These are phyloP conservation scores for Lactarius trivialis DNA, from an alignment of 768 basidiomycete genomes.

Conservation along the genomic window DNA sequence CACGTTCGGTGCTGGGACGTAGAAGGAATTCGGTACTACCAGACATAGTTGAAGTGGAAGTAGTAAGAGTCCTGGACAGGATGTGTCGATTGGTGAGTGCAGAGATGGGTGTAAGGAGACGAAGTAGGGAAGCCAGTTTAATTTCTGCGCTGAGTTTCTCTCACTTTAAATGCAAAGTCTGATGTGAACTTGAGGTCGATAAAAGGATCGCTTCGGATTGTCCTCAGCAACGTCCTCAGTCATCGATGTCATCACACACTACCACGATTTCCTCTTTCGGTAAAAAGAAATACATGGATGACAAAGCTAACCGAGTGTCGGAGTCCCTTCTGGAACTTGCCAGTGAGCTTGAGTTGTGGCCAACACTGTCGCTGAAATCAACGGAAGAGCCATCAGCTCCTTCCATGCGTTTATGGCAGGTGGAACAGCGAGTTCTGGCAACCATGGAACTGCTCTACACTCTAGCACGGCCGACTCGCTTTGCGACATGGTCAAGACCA, in stretches of 20 bases:
- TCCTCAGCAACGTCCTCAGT: background rate
- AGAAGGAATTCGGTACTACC: constrained; percentile 27
- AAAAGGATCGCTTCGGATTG: background rate
- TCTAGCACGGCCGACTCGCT: background rate
- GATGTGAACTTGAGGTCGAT: background rate
- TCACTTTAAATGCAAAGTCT: background rate
- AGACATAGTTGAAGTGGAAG: background rate
- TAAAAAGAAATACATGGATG: background rate
- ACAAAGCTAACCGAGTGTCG: background rate
- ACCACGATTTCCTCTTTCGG: background rate
- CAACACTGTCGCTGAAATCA: too few relatives aligned
- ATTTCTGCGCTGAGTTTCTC: background rate
- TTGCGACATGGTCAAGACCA: background rate
- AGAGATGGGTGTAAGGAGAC: background rate
- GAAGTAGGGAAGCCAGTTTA: background rate
- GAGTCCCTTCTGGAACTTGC: too few relatives aligned
- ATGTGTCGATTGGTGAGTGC: background rate
- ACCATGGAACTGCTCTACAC: background rate
- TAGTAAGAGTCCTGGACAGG: background rate
- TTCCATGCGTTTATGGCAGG: background rate
- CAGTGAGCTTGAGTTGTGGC: too few relatives aligned
- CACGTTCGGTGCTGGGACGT: constrained; percentile 38
- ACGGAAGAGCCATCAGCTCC: too few relatives aligned
- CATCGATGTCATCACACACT: background rate
- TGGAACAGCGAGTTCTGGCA: background rate